These are phyloP conservation scores for Chaetoceros tenuissimus DNA, from an alignment of 108 stramenopile species.

Conservation along the genomic window DNA sequence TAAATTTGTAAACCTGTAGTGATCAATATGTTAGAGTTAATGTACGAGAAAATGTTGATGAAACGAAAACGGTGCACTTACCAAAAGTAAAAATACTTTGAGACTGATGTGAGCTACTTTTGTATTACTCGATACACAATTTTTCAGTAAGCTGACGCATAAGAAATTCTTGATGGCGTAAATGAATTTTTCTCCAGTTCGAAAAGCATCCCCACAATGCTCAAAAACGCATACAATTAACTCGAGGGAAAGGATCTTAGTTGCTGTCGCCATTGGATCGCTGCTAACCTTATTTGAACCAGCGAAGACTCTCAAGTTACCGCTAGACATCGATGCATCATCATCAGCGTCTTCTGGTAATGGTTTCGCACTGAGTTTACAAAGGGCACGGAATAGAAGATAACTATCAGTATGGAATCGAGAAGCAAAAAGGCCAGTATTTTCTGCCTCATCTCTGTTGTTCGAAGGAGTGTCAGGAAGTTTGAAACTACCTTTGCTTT, in stretches of 20 bases:
- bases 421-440: conserved; percentile 44
- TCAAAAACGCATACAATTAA: conserved; percentile 85
- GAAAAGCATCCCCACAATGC: conserved; percentile 70
- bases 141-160: conserved; percentile 89
- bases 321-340: neutral
- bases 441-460: conserved; percentile 1
- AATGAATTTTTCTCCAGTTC: conserved; percentile 80
- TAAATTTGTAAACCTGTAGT: conserved; percentile 74
- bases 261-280: conserved; percentile 79
- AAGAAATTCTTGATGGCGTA: conserved; percentile 89
- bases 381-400: conserved; percentile 91
- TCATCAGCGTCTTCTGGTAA: conserved; percentile 58
- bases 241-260: conserved; percentile 90
- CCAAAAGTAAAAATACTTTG: conserved; percentile 90
- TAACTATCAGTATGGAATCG: conserved; percentile 92
- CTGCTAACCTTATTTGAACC: conserved; percentile 20
- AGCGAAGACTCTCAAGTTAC: conserved; percentile 20
- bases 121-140: conserved; percentile 91
- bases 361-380: conserved; percentile 87
- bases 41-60: neutral
- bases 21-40: neutral
- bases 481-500: conserved; percentile 3
- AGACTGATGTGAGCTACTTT: conserved; percentile 88
- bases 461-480: conserved; percentile 4
- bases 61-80: conserved; percentile 17